These are phyloP conservation scores for Trametes coccinea DNA, from an alignment of 768 basidiomycete genomes.

Conservation along the genomic window DNA sequence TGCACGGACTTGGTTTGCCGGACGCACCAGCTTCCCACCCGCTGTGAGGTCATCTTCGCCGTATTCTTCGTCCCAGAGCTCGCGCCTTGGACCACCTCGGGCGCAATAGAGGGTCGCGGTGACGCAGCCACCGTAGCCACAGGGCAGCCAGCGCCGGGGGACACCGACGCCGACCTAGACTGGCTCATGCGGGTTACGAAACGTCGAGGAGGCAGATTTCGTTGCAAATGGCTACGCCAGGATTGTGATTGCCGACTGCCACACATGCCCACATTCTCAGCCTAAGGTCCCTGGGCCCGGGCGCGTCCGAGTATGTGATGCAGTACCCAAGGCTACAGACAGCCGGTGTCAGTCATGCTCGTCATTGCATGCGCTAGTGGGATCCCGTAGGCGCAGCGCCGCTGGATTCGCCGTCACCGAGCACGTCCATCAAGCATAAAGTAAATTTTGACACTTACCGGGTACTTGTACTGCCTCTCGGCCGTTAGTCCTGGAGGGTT, in stretches of 20 bases:
- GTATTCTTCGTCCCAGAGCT: neutral
- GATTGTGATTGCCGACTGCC: slow-evolving; percentile 15
- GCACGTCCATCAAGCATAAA: neutral
- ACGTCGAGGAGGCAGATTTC: neutral
- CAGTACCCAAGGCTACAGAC: neutral
- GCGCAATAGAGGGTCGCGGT: neutral
- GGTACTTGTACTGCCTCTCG: neutral
- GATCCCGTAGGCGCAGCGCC: no score
- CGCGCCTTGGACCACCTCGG: neutral
- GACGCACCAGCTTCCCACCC: neutral
- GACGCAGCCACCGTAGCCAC: neutral
- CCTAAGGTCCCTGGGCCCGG: slow-evolving; percentile 3
- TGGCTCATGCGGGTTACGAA: no score
- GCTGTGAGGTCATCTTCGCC: neutral
- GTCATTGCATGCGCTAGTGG: no score
- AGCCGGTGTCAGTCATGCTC: neutral
- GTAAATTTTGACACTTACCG: neutral
- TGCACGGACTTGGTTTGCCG: slow-evolving; percentile 3
- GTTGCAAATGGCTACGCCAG: neutral
- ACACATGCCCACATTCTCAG: slow-evolving; percentile 14
- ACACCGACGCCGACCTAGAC: no score
- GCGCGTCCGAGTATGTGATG: neutral
- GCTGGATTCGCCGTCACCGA: no score
- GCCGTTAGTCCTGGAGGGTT: no score
- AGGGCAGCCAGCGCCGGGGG: neutral